These are phyloP conservation scores for Pseudonitzschia multiseries DNA, from an alignment of 108 stramenopile genomes.

Conservation along the genomic window DNA sequence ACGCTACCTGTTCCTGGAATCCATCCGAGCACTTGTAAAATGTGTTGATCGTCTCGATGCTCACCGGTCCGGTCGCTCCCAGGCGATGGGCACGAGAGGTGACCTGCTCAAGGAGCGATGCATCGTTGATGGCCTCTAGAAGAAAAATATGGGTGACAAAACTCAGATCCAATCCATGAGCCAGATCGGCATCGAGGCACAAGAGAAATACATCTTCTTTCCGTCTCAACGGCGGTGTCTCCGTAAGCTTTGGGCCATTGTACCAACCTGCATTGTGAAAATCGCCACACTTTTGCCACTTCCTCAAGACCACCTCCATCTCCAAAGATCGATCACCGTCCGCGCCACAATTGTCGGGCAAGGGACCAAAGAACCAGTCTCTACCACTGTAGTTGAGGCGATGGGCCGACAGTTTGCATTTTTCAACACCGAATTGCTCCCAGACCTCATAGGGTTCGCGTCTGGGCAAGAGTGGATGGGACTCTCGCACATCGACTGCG, in stretches of 20 bases:
- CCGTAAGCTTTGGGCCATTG: constrained; percentile 34
- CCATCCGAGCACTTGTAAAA: constrained; percentile 17
- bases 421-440: constrained; percentile 36
- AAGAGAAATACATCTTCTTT: constrained; percentile 59
- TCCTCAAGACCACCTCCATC: constrained; percentile 36
- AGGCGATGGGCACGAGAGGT: constrained; percentile 79
- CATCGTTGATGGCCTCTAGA: constrained; percentile 75
- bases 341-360: constrained; percentile 15
- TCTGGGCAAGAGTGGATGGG: constrained; percentile 42
- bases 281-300: constrained; percentile 49
- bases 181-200: constrained; percentile 56
- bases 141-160: constrained; percentile 85
- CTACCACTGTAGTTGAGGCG: constrained; percentile 20
- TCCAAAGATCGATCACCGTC: constrained; percentile 19
- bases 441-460: constrained; percentile 36
- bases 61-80: constrained; percentile 69
- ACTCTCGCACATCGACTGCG: constrained; percentile 47
- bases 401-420: constrained; percentile 28
- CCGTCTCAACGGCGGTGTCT: constrained; percentile 10
- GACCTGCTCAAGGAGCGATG: constrained; percentile 71
- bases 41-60: constrained; percentile 56
- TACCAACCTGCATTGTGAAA: constrained; percentile 52
- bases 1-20: background rate
- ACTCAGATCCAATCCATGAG: constrained; percentile 77
- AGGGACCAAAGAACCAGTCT: constrained; percentile 53